Evolutionary conservation across 2,329 filamentous ascomycete species (phyloP), one percentile per base, ranked within the genome.

Genomic region (Venturia aucupariae): DNA sequence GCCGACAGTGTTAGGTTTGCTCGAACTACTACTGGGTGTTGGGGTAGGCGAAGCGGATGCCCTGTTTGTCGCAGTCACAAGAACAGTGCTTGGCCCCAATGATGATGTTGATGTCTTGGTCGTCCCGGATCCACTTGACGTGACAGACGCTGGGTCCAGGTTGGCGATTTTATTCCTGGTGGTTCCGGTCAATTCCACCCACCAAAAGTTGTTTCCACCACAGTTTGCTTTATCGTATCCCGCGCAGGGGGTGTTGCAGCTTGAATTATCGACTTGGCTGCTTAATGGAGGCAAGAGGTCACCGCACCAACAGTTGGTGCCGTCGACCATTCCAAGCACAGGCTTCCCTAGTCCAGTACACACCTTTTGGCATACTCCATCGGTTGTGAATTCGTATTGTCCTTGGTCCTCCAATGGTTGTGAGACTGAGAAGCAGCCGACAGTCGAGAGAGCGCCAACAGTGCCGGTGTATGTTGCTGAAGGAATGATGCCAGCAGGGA

Each of bases 281-380:
- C 77, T 77, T 60, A 71, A 68, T 19, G 86, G 79, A 0, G 92
- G 92, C 60, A 92, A 81, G 65, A 80, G 75, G 67, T 85, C 77
- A 66, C 91, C 92, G 71, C 92, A 96, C 71, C 80, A 90, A 76
- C 92, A 96, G 67, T 84, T 75, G 22, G 80, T 78, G 19, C 83
- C 83, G 22, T 81, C 80, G 8, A 81, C 83, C 55, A 90, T 76
- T 39, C 81, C 90, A 70, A 87, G 84, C 8, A 91, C 88, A 1
- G 80, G 68, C 42, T 82, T 79, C 8, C 78, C 70, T 0, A 75
- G 71, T 2, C 75, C 70, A 30, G 78, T 70, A 71, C 85, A 87
- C 67, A 77, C 73, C 24, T 74, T 69, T 67, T 83, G 80, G 68
- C 85, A 87, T 68, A 80, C 80, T 63, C 84, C 83, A 38, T 75